Percentiles rank a stretch among this genome's conserved stretches.
Evolutionary conservation across 345 rosid genomes (phyloP).

Genomic region (Populus ilicifolia): DNA sequence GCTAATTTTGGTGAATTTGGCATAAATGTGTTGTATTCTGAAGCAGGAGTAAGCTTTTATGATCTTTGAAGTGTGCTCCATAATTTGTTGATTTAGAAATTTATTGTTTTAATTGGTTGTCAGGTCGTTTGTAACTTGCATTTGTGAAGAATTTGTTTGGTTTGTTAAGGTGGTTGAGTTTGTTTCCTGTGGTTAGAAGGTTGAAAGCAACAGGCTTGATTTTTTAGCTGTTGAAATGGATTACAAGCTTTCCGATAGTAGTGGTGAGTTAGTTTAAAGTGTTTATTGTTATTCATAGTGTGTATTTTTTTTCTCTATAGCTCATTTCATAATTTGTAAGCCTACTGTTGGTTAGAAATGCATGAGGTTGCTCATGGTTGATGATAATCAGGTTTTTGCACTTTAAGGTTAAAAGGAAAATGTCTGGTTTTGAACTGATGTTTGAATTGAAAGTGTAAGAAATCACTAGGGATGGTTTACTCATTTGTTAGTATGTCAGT

Average conservation of each 20-base stretch:
- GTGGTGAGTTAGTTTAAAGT: constrained; percentile 29
- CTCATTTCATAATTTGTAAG: neutral
- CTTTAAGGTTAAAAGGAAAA: neutral
- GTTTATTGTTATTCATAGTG: neutral
- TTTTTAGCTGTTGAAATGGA: constrained; percentile 28
- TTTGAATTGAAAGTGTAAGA: neutral
- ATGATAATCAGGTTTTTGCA: neutral
- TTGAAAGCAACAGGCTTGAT: neutral
- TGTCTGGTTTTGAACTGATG: neutral
- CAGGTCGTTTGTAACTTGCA: constrained; percentile 14
- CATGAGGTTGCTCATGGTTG: no score
- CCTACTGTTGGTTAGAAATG: neutral
- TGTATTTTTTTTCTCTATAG: neutral
- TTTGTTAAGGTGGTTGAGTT: neutral
- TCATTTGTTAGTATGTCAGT: neutral
- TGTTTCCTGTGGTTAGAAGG: neutral
- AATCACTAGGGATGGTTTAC: neutral
- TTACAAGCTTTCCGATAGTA: constrained; percentile 38
- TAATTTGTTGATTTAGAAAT: neutral
- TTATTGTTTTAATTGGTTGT: constrained; percentile 6
- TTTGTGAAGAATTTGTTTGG: neutral
- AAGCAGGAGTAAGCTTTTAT: neutral
- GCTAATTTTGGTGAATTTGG: neutral
- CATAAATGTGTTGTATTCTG: neutral
- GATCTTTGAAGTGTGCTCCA: neutral